Base-by-base conservation (phyloP, 164 flowering plant species). In the Santalum album region DNA sequence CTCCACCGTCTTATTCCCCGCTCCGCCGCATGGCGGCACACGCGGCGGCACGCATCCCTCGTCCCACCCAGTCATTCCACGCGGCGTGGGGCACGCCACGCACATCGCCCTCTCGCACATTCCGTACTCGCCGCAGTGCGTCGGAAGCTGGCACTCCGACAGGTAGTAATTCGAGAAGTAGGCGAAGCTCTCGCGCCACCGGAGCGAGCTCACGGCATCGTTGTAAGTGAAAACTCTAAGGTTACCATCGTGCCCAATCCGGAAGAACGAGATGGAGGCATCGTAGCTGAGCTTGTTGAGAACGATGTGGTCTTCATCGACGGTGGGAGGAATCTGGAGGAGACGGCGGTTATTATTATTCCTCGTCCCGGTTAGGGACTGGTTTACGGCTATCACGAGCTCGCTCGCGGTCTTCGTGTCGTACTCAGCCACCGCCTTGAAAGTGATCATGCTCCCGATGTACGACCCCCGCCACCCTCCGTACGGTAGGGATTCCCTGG, bases 91-190 rank as follows among this genome's bases (percentile, higher is more conserved):
- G 27, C 76, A 72, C 0, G 66, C 73, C 16, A 72, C 71, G 23
- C 76, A 70, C 67, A 51, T 56, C 20, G 54, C 45, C 14, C 53
- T 45, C 12, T 51, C 55, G 44, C 77, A 76, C 1, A 65, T 2
- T 26, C 81, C 78, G 15, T 52, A 61, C 25, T 54, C 36, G 0
- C 81, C 81, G 40, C 81, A 74, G 17, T 36, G 65, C 1, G 49
- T 9, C 0, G 77, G 80, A 56, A 66, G 49, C 7, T 7, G 48
- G 27, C 81, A 76, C 51, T 58, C 64, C 10, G 36, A 42, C 22
- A 44, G 57, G 9, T 12, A 51, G 55, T 58, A 38, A 15, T 14
- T 15, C 4, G 42, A 38, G 42, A 38, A 38, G 42, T 9, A 38
- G 4, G 42, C 42, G 14, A 38, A 38, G 42, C 49, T n/a, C 40